Percentiles rank a stretch among this genome's conserved stretches.
Conservation (phyloP, 306 rosid genomes). For the Rubus idaeus region DNA sequence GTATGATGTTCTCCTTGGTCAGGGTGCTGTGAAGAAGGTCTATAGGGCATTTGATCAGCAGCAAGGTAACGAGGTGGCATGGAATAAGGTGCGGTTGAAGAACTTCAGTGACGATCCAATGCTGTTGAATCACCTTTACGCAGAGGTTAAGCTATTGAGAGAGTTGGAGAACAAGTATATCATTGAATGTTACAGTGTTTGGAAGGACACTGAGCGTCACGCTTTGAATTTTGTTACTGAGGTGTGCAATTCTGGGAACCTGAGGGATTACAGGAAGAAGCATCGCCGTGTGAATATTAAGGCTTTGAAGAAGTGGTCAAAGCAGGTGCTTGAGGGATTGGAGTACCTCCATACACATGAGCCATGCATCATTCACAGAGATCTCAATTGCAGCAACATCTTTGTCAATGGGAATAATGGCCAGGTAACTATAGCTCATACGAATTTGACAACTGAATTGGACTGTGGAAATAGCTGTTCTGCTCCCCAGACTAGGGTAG, state of each 20-base stretch:
- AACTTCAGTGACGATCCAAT: slow-evolving; percentile 61
- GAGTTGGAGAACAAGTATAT: slow-evolving; percentile 63
- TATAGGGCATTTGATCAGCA: slow-evolving; percentile 86
- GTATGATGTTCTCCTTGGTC: slow-evolving; percentile 67
- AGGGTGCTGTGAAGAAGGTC: slow-evolving; percentile 86
- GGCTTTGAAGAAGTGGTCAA: slow-evolving; percentile 95
- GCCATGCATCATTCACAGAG: slow-evolving; percentile 90
- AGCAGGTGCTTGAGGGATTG: slow-evolving; percentile 86
- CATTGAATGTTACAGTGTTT: slow-evolving; percentile 74
- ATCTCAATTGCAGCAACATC: slow-evolving; percentile 95
- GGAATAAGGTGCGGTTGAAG: slow-evolving; percentile 83
- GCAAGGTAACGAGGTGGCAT: slow-evolving; percentile 93
- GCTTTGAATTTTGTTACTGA: slow-evolving; percentile 82
- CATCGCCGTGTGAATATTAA: slow-evolving; percentile 76
- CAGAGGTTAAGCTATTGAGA: slow-evolving; percentile 71
- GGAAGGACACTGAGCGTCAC: slow-evolving; percentile 64
- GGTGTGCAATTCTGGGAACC: slow-evolving; percentile 80
- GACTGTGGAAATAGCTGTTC: background rate
- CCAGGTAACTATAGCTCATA: slow-evolving; percentile 46
- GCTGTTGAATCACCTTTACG: slow-evolving; percentile 57
- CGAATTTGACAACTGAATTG: background rate
- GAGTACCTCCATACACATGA: slow-evolving; percentile 87
- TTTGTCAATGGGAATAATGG: slow-evolving; percentile 86
- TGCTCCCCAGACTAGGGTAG: background rate
- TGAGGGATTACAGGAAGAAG: slow-evolving; percentile 84